These are phyloP conservation scores for Adiantum capillusveneris DNA, from an alignment of 75 land plant species.

Conservation along the genomic window DNA sequence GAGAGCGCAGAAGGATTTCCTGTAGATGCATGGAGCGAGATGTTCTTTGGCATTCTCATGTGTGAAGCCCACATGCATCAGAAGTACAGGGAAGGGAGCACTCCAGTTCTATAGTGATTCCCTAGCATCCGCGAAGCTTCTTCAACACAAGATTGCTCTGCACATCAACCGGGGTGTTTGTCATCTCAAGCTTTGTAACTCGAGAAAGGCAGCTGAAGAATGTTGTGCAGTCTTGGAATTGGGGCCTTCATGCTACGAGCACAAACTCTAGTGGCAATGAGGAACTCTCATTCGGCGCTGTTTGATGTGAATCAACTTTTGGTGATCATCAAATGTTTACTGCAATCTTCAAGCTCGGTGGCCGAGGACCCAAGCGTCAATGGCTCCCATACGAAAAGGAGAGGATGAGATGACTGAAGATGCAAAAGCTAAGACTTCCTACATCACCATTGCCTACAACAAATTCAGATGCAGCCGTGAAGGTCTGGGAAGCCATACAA, in stretches of 20 bases:
- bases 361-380: constrained; percentile 85
- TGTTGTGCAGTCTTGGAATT: constrained; percentile 90
- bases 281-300: constrained; percentile 90
- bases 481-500: constrained; percentile 86
- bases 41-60: no score
- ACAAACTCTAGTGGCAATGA: constrained; percentile 87
- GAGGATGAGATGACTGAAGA: constrained; percentile 46
- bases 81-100: no score
- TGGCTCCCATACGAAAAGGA: constrained; percentile 82
- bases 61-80: no score
- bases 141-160: no score
- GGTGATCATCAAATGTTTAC: constrained; percentile 80
- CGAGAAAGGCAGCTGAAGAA: constrained; percentile 99
- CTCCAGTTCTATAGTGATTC: no score
- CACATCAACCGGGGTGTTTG: no score
- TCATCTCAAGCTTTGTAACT: no score
- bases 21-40: no score
- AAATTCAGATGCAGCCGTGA: constrained; percentile 7
- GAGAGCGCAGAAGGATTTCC: no score
- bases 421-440: constrained; percentile 26
- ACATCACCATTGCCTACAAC: constrained; percentile 3
- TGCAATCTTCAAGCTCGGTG: constrained; percentile 63
- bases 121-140: no score
- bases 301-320: constrained; percentile 93
- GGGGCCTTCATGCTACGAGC: constrained; percentile 95